Evolutionary conservation across 495 filamentous ascomycete genomes (phyloP).

Genomic region (Parathielavia hyrcaniae): DNA sequence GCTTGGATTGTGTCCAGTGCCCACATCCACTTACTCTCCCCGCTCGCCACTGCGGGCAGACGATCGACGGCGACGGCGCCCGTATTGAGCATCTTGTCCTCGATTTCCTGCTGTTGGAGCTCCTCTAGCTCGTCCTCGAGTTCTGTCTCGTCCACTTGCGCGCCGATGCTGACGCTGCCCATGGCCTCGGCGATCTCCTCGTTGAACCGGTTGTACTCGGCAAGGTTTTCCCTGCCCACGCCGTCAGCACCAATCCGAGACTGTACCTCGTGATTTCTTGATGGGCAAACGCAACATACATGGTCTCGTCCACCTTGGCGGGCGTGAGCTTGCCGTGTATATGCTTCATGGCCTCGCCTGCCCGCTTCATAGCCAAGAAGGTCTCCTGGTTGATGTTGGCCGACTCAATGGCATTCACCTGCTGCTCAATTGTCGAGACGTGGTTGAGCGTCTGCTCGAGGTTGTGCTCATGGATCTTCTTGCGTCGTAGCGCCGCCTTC

Average conservation of each 20-base stretch:
- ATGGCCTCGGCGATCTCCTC: slow-evolving; percentile 87
- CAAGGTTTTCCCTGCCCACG: slow-evolving; percentile 71
- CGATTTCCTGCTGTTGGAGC: slow-evolving; percentile 81
- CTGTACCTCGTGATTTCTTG: background rate
- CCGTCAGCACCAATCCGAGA: slow-evolving; percentile 22
- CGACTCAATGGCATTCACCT: slow-evolving; percentile 94
- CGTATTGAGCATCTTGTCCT: slow-evolving; percentile 88
- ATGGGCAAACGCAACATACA: slow-evolving; percentile 54
- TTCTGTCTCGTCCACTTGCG: slow-evolving; percentile 78
- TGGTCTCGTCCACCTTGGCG: slow-evolving; percentile 88
- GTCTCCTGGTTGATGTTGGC: slow-evolving; percentile 99
- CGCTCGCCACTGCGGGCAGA: slow-evolving; percentile 64
- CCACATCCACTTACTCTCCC: slow-evolving; percentile 58
- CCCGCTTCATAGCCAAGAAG: slow-evolving; percentile 85
- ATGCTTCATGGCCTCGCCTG: slow-evolving; percentile 77
- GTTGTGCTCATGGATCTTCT: slow-evolving; percentile 87
- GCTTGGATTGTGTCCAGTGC: background rate
- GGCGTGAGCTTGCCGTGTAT: slow-evolving; percentile 88
- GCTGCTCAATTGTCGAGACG: slow-evolving; percentile 85
- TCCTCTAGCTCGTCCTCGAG: slow-evolving; percentile 69
- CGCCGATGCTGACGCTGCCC: slow-evolving; percentile 60
- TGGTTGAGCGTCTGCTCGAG: slow-evolving; percentile 84
- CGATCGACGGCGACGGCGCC: slow-evolving; percentile 65
- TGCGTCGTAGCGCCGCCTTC: slow-evolving; percentile 84
- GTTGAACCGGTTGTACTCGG: slow-evolving; percentile 85